phyloP scores from a whole-genome alignment of 495 filamentous ascomycete species.

The Gamarada debralockiae region DNA sequence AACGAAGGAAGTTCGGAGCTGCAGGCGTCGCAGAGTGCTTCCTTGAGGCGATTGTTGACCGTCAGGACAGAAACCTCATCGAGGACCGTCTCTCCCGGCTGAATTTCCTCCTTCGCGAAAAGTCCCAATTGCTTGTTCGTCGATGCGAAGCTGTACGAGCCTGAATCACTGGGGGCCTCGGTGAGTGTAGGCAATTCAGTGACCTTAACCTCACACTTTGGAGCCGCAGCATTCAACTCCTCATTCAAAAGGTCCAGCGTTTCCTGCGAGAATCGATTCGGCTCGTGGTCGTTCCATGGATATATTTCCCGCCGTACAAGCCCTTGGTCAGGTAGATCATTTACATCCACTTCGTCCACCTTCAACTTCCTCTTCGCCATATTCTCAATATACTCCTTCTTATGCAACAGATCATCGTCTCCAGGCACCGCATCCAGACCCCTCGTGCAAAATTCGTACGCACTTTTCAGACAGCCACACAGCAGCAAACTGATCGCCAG shows the following conservation, averaged over 20 bases:
- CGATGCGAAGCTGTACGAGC: constrained; percentile 40
- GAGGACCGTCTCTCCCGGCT: constrained; percentile 71
- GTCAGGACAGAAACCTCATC: constrained; percentile 76
- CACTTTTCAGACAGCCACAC: constrained; percentile 69
- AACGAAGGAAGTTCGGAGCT: constrained; percentile 67
- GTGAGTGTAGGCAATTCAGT: constrained; percentile 68
- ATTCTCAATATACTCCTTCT: constrained; percentile 41
- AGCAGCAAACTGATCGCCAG: constrained; percentile 57
- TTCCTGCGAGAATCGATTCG: constrained; percentile 70
- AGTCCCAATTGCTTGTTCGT: constrained; percentile 76
- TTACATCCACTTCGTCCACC: constrained; percentile 33
- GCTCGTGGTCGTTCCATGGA: constrained; percentile 89
- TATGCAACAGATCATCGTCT: constrained; percentile 44
- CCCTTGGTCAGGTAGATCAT: constrained; percentile 65
- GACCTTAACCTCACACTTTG: constrained; percentile 66
- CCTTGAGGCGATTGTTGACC: constrained; percentile 76
- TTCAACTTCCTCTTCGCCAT: constrained; percentile 42
- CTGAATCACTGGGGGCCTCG: constrained; percentile 37
- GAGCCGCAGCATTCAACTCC: constrained; percentile 59
- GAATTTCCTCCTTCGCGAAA: constrained; percentile 80
- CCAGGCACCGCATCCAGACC: constrained; percentile 38
- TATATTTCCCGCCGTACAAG: constrained; percentile 83
- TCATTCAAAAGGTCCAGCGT: constrained; percentile 65
- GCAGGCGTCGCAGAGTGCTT: constrained; percentile 81
- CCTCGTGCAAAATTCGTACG: constrained; percentile 59